Evolutionary conservation across 2,329 filamentous ascomycete genomes (phyloP).

Genomic region (Fusarium tjaetaba): DNA sequence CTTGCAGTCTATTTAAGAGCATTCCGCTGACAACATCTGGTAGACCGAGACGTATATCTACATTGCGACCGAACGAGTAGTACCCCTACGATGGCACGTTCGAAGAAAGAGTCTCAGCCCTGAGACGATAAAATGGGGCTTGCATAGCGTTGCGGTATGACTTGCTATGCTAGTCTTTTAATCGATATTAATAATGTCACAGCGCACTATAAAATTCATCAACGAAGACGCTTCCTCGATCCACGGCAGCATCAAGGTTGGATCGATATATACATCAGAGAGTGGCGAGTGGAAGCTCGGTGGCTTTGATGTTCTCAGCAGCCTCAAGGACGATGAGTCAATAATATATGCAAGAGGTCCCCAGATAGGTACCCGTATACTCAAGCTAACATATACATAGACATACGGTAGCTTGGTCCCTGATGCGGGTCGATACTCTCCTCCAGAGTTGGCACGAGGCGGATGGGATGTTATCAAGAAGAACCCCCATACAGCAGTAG

Average conservation of each 20-base stretch:
- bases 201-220: slow-evolving; percentile 95
- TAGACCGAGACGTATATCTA: slow-evolving; percentile 95
- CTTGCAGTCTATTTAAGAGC: neutral
- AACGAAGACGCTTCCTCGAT: slow-evolving; percentile 93
- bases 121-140: slow-evolving; percentile 96
- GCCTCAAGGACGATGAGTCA: slow-evolving; percentile 94
- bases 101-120: slow-evolving; percentile 86
- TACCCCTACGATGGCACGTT: slow-evolving; percentile 89
- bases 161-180: neutral
- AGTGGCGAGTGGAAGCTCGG: slow-evolving; percentile 98
- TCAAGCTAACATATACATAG: slow-evolving; percentile 53
- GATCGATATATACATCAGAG: slow-evolving; percentile 91
- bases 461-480: slow-evolving; percentile 95
- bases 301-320: slow-evolving; percentile 93
- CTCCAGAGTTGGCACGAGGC: slow-evolving; percentile 84
- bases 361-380: neutral
- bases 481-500: slow-evolving; percentile 81
- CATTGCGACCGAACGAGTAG: slow-evolving; percentile 91
- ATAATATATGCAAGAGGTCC: slow-evolving; percentile 76
- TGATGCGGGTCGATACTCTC: slow-evolving; percentile 83
- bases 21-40: slow-evolving; percentile 36
- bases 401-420: slow-evolving; percentile 89
- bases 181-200: slow-evolving; percentile 32
- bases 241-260: slow-evolving; percentile 85
- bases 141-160: slow-evolving; percentile 83